These are phyloP conservation scores for Cytospora schulzeri DNA, from an alignment of 2,329 filamentous ascomycete genomes.

Conservation along the genomic window DNA sequence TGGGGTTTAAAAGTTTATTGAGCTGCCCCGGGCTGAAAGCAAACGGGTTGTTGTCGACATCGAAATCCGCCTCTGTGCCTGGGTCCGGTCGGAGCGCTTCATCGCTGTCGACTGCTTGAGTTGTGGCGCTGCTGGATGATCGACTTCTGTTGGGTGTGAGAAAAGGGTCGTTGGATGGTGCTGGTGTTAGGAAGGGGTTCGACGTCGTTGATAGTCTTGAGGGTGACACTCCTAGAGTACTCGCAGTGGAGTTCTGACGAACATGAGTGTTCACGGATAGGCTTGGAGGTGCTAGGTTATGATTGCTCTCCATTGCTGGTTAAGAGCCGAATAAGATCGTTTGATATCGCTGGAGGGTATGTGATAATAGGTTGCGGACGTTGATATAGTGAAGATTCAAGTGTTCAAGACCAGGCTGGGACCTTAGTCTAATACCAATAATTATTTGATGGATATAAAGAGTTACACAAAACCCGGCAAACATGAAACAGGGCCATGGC, in stretches of 20 bases:
- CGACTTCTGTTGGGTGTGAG: conserved; percentile 21
- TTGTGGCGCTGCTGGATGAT: conserved; percentile 11
- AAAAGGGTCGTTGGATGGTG: conserved; percentile 18
- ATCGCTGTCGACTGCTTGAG: conserved; percentile 35
- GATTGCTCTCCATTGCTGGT: conserved; percentile 7
- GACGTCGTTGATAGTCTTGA: conserved; percentile 21
- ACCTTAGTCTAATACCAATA: conserved; percentile 3
- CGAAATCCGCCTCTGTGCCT: conserved; percentile 68
- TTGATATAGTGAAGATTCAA: too few relatives aligned
- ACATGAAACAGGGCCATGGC: neutral
- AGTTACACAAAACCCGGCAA: conserved; percentile 10
- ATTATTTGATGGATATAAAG: neutral
- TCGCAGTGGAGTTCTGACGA: conserved; percentile 18
- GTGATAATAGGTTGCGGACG: neutral
- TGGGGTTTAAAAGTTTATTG: conserved; percentile 77
- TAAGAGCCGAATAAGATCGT: neutral
- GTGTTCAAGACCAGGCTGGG: neutral
- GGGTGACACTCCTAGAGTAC: conserved; percentile 21
- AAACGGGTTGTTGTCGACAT: conserved; percentile 67
- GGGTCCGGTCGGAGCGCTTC: conserved; percentile 68
- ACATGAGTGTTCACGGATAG: conserved; percentile 22
- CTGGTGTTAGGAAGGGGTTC: conserved; percentile 27
- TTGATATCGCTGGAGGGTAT: neutral
- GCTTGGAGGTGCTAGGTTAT: conserved; percentile 20
- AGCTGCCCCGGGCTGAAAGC: conserved; percentile 72